These are phyloP conservation scores for Dactylellina sp. DNA, from an alignment of 2,329 filamentous ascomycete genomes.

Conservation along the genomic window DNA sequence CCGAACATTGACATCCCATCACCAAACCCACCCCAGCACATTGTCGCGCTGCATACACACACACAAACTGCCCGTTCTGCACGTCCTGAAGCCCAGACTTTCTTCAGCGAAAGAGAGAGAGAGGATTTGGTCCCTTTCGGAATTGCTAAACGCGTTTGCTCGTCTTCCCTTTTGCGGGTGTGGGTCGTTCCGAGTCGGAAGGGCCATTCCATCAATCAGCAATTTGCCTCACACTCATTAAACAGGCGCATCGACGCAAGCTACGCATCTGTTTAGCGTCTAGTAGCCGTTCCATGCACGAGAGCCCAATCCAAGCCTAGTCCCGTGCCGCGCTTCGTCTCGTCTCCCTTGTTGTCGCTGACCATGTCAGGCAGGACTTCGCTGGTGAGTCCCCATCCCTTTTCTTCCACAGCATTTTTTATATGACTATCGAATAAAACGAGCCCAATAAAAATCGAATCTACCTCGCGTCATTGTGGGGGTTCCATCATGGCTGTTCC, in stretches of 20 bases:
- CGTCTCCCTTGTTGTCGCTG: background rate
- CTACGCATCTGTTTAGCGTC: background rate
- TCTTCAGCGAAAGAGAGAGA: background rate
- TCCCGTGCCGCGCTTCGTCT: background rate
- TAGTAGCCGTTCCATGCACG: slow-evolving; percentile 5
- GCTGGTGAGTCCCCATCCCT: slow-evolving; percentile 32
- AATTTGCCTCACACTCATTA: slow-evolving; percentile 9
- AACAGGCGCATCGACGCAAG: slow-evolving; percentile 1
- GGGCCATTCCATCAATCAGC: slow-evolving; percentile 21
- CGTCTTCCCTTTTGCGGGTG: background rate
- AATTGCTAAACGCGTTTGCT: background rate
- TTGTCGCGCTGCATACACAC: slow-evolving; percentile 14
- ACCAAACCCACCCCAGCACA: background rate
- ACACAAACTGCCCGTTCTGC: background rate
- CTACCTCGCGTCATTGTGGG: background rate
- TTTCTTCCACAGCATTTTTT: background rate
- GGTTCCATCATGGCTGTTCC: slow-evolving; percentile 48
- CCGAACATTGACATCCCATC: slow-evolving; percentile 1
- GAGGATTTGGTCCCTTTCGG: background rate
- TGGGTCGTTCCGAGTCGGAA: background rate
- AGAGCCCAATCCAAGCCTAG: background rate
- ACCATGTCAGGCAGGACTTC: slow-evolving; percentile 41
- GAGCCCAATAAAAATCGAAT: background rate
- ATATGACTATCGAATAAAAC: background rate
- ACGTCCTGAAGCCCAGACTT: background rate